Conservation (phyloP, 768 basidiomycete species). For the Leucocoprinus leucothites region DNA sequence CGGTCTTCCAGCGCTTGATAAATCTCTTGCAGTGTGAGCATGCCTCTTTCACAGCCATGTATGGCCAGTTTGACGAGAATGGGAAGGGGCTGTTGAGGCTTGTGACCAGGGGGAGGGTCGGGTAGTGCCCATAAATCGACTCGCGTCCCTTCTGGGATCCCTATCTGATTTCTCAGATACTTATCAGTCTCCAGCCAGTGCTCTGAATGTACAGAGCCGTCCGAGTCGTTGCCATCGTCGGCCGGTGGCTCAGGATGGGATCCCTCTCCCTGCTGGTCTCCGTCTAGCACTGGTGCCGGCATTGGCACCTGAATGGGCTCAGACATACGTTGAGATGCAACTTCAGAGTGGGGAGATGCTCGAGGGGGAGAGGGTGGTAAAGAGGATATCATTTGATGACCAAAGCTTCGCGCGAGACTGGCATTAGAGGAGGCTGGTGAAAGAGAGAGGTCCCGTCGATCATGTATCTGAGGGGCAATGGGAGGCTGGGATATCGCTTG, state of each 20-base stretch:
- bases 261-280: too few relatives aligned
- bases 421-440: neutral
- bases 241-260: neutral
- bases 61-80: conserved; percentile 57
- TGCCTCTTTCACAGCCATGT: conserved; percentile 49
- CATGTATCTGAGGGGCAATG: neutral
- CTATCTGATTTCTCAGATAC: conserved; percentile 40
- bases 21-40: conserved; percentile 63
- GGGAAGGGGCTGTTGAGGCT: conserved; percentile 31
- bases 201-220: conserved; percentile 12
- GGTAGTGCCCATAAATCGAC: conserved; percentile 37
- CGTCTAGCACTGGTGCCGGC: neutral
- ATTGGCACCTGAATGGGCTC: neutral
- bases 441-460: neutral
- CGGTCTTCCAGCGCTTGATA: conserved; percentile 51
- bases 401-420: neutral
- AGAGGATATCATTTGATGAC: neutral
- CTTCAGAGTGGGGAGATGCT: neutral
- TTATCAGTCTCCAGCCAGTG: conserved; percentile 33
- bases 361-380: neutral
- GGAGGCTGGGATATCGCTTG: neutral
- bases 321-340: neutral
- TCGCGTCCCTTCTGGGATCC: conserved; percentile 23
- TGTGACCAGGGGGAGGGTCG: conserved; percentile 35
- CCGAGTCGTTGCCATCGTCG: neutral